phyloP scores from a whole-genome alignment of 2,329 filamentous ascomycete genomes.

The Claviceps maximensis region DNA sequence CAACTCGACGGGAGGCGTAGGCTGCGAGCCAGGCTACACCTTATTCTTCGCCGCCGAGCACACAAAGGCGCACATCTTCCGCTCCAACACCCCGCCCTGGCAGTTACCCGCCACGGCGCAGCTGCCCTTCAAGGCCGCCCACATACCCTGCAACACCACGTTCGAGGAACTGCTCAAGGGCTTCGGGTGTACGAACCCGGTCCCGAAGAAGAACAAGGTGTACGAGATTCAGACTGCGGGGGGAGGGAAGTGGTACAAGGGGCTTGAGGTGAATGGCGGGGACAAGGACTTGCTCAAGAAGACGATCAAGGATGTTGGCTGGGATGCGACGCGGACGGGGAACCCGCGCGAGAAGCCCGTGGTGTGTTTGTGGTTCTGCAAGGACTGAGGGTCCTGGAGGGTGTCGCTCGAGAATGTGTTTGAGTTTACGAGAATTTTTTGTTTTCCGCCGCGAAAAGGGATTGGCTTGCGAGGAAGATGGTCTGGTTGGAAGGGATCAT shows the following conservation, averaged over 20 bases:
- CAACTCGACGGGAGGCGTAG: constrained; percentile 43
- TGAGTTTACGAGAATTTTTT: no score
- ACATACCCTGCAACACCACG: constrained; percentile 39
- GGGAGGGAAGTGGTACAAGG: constrained; percentile 46
- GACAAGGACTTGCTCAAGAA: constrained; percentile 33
- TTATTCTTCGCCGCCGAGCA: constrained; percentile 46
- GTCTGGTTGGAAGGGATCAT: no score
- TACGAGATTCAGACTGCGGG: constrained; percentile 42
- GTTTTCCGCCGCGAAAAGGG: no score
- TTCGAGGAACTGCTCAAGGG: constrained; percentile 44
- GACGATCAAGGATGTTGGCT: constrained; percentile 43
- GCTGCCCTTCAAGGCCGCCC: constrained; percentile 34
- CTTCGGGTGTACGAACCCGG: constrained; percentile 41
- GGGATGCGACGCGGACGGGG: constrained; percentile 39
- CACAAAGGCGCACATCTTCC: constrained; percentile 47
- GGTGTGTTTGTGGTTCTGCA: constrained; percentile 48
- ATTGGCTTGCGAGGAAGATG: no score
- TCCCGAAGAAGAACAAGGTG: constrained; percentile 40
- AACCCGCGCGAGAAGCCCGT: constrained; percentile 35
- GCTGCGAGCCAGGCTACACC: constrained; percentile 49
- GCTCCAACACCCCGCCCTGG: constrained; percentile 39
- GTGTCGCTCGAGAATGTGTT: no score
- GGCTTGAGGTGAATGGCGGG: constrained; percentile 36
- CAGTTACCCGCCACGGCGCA: constrained; percentile 27
- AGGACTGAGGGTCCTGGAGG: constrained; percentile 29